Percentiles rank a stretch among this genome's conserved stretches.
Conservation (phyloP, 2,329 filamentous ascomycete species). For the Xylaria polymorpha region DNA sequence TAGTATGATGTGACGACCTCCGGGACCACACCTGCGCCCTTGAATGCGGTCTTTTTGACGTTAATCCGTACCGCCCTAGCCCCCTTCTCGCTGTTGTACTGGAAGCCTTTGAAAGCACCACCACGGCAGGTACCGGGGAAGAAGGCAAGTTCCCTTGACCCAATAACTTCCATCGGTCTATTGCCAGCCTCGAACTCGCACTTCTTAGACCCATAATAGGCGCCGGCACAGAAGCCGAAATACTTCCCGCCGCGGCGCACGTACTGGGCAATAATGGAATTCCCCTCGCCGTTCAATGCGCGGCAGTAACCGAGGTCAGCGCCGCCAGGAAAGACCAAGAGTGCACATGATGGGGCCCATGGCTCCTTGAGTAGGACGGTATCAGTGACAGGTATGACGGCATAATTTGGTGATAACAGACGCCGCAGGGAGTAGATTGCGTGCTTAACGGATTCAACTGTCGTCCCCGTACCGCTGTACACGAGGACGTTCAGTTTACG, state of each 20-base stretch:
- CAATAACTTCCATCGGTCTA: conserved; percentile 83
- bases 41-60: conserved; percentile 71
- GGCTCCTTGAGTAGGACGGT: conserved; percentile 87
- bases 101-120: conserved; percentile 87
- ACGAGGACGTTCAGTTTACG: conserved; percentile 90
- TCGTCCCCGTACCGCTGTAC: conserved; percentile 91
- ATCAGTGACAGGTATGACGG: conserved; percentile 86
- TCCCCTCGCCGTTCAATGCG: conserved; percentile 87
- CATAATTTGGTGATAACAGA: conserved; percentile 89
- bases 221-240: conserved; percentile 92
- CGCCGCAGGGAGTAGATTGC: conserved; percentile 87
- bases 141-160: conserved; percentile 85
- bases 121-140: conserved; percentile 89
- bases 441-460: conserved; percentile 88
- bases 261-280: conserved; percentile 84
- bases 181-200: conserved; percentile 96
- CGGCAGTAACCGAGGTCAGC: conserved; percentile 94
- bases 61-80: conserved; percentile 77
- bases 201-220: conserved; percentile 83
- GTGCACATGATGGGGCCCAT: conserved; percentile 86
- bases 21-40: conserved; percentile 61
- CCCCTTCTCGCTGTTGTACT: conserved; percentile 88
- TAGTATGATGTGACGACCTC: conserved; percentile 82
- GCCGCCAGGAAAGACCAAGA: conserved; percentile 92
- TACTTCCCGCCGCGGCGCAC: conserved; percentile 87